phyloP scores from a whole-genome alignment of 2,329 filamentous ascomycete species.

The Dendrostoma leiphaemia region DNA sequence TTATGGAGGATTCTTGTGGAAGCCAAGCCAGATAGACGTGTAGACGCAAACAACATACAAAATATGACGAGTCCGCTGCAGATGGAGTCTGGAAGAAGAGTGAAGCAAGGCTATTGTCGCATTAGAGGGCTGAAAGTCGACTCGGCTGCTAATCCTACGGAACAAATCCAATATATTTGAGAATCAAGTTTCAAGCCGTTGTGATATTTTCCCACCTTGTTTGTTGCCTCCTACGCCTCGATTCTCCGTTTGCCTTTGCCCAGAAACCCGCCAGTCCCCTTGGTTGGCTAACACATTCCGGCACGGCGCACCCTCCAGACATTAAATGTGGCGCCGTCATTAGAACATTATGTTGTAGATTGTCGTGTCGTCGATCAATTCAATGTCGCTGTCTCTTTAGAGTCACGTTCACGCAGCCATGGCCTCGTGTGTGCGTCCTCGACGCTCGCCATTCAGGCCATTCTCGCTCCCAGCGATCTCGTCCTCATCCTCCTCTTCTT shows the following conservation, averaged over 20 bases:
- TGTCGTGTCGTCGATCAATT: background rate
- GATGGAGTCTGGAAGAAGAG: background rate
- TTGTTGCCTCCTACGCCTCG: background rate
- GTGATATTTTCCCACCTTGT: background rate
- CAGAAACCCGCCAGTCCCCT: background rate
- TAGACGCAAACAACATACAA: too few relatives aligned
- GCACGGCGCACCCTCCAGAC: background rate
- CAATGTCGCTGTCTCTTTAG: background rate
- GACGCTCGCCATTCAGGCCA: constrained; percentile 54
- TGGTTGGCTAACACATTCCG: background rate
- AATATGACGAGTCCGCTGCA: background rate
- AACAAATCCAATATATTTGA: background rate
- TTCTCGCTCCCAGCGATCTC: constrained; percentile 39
- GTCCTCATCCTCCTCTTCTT: constrained; percentile 58
- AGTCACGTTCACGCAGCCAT: constrained; percentile 39
- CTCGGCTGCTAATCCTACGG: background rate
- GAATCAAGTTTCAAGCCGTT: background rate
- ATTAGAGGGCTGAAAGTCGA: background rate
- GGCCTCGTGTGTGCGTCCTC: constrained; percentile 54
- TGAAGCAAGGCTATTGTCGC: background rate
- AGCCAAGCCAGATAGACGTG: background rate
- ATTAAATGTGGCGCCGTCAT: constrained; percentile 14
- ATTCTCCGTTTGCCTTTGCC: background rate
- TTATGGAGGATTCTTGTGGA: too few relatives aligned
- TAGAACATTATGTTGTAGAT: constrained; percentile 17